Base-by-base conservation (phyloP, 2,329 filamentous ascomycete genomes). In the Sporothrix brunneoviolacea region DNA sequence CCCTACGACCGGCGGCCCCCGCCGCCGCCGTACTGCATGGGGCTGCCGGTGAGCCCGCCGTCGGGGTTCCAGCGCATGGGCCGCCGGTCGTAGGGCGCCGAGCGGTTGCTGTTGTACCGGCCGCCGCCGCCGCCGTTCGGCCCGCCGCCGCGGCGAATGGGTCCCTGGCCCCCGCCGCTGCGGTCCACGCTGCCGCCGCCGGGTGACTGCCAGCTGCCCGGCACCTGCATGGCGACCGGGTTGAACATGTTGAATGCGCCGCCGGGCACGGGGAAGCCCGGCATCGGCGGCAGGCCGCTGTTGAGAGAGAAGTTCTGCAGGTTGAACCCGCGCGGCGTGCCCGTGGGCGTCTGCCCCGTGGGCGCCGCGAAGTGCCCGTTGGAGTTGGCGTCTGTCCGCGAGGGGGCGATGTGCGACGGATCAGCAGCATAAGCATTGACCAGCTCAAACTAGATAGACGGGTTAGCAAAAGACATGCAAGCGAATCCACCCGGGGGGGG, bases 391-490 rank as follows among this genome's bases (percentile, higher is more conserved):
- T 98, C 90, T 16, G 91, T 93, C 51, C 91, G 81, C 10, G 91
- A 94, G 1, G 93, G 89, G 32, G 90, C 90, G 64, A 98, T 96
- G 61, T 95, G 91, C 10, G 91, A 84, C 36, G 93, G 93, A 62
- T 98, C 93, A 39, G 95, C 76, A 28, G 96, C 90, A 63, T 98
- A 98, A 27, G 85, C 83, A 64, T 98, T 98, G 63, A 98, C 87
- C 15, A 97, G 82, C 52, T 86, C 79, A 59, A 95, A 83, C 89
- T 95, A 27, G 3, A 6, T 16, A n/a, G 8, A 61, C 19, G 28
- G 50, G 21, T 16, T 9, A 22, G 15, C 13, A 22, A 27, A 15
- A 27, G 8, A 42, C 15, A 38, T 15, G 15, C 37, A 28, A 28
- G 24, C 5, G 24, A 28, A 28, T 10, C 24, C 24, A n/a, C n/a